Evolutionary conservation across 202 grass and related monocot species (phyloP).

Genomic region (Setaria italica): DNA sequence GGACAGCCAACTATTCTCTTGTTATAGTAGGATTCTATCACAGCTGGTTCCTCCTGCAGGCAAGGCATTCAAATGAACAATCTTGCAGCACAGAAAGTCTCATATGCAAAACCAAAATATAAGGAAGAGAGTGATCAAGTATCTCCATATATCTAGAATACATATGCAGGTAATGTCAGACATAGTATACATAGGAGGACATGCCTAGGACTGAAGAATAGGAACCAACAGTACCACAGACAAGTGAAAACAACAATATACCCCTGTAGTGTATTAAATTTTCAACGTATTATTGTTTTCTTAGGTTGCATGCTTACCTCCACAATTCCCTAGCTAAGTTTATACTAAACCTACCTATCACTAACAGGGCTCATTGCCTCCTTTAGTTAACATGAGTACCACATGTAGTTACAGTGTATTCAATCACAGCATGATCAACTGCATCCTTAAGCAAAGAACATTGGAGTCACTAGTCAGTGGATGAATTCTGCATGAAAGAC

Average conservation of each 20-base stretch:
- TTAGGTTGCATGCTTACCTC: not conserved
- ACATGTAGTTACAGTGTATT: not conserved
- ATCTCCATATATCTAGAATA: not conserved
- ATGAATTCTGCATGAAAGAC: not conserved
- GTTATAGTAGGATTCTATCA: constrained; percentile 83
- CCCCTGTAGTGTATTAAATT: not conserved
- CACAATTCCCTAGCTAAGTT: not conserved
- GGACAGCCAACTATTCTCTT: constrained; percentile 91
- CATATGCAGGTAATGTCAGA: not conserved
- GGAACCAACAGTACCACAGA: not conserved
- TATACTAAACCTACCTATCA: not conserved
- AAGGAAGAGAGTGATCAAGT: not conserved
- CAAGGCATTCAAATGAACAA: constrained; percentile 1
- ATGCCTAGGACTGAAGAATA: not conserved
- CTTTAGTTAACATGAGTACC: not conserved
- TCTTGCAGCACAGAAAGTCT: not conserved
- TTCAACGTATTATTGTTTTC: not conserved
- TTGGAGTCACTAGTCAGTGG: not conserved
- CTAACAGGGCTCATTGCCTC: not conserved
- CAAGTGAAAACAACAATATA: not conserved
- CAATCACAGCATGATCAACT: not conserved
- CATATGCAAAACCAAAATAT: not conserved
- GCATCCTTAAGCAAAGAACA: too few species aligned
- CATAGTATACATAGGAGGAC: not conserved
- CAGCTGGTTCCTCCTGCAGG: constrained; percentile 59